Conservation (phyloP, 2,329 filamentous ascomycete genomes). For the Cordyceps tenuipes region DNA sequence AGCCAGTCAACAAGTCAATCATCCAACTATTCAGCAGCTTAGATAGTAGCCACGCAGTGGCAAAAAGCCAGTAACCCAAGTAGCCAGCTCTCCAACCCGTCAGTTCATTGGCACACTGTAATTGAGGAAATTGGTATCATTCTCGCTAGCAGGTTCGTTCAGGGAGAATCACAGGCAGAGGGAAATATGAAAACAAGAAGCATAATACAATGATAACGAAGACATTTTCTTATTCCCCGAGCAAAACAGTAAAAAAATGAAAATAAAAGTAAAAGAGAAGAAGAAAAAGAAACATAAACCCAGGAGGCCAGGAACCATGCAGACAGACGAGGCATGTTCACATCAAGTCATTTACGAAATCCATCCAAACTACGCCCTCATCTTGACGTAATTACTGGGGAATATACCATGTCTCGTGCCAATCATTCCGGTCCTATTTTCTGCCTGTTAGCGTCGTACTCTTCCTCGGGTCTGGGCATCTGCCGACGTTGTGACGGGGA, state of each 20-base stretch:
- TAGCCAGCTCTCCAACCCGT: not conserved
- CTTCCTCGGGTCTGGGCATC: not conserved
- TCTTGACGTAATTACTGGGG: conserved; percentile 50
- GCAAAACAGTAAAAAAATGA: not conserved
- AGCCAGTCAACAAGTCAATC: too few relatives aligned
- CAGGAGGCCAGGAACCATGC: not conserved
- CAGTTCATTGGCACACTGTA: not conserved
- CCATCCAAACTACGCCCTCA: conserved; percentile 26
- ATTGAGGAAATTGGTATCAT: conserved; percentile 8
- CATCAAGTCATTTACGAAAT: not conserved
- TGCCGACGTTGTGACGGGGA: too few relatives aligned
- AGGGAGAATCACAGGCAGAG: not conserved
- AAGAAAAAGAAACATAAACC: too few relatives aligned
- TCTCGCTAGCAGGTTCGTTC: conserved; percentile 1
- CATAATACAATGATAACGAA: not conserved
- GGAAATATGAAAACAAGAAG: not conserved
- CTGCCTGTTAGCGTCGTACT: conserved; percentile 6
- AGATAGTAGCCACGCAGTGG: too few relatives aligned
- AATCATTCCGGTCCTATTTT: conserved; percentile 71
- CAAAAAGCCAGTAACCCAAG: not conserved
- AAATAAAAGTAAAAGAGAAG: not conserved
- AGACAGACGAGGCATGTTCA: not conserved
- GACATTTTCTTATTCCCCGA: not conserved
- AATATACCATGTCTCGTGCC: conserved; percentile 46
- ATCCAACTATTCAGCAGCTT: too few relatives aligned